phyloP scores from a whole-genome alignment of 495 filamentous ascomycete species.

The Cercophora newfieldiana region DNA sequence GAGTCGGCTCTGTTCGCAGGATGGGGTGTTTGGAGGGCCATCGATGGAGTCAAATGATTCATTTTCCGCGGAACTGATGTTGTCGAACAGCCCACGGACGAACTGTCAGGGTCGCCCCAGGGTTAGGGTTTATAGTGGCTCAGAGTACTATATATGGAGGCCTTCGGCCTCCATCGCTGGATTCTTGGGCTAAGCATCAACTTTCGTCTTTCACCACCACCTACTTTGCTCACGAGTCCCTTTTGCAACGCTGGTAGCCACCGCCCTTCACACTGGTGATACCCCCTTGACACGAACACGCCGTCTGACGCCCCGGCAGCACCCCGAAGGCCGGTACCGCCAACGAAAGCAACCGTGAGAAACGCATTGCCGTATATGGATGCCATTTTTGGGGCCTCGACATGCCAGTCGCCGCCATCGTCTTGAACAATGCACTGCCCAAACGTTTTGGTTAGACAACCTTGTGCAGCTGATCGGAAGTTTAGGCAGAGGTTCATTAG shows the following conservation, averaged over 20 bases:
- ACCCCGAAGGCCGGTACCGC: neutral
- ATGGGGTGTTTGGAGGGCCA: neutral
- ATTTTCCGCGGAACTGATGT: neutral
- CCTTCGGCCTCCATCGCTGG: too few species aligned
- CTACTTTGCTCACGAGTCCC: too few species aligned
- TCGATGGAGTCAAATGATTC: neutral
- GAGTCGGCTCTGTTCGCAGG: neutral
- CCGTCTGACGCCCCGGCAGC: neutral
- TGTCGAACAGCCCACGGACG: neutral
- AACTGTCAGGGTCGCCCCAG: too few species aligned
- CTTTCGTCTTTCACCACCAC: too few species aligned
- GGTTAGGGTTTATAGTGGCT: too few species aligned
- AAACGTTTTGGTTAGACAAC: neutral
- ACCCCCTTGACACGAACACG: neutral
- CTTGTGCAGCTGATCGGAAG: neutral
- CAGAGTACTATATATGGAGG: too few species aligned
- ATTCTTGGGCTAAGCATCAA: too few species aligned
- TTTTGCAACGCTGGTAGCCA: too few species aligned
- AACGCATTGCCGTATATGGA: conserved; percentile 24
- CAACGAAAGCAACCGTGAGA: neutral
- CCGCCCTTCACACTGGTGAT: too few species aligned
- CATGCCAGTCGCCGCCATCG: conserved; percentile 26
- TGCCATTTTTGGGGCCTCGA: conserved; percentile 23
- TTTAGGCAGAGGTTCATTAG: too few species aligned
- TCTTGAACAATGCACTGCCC: conserved; percentile 29